phyloP scores from a whole-genome alignment of 2,329 filamentous ascomycete genomes.

The Talaromyces atroroseus region DNA sequence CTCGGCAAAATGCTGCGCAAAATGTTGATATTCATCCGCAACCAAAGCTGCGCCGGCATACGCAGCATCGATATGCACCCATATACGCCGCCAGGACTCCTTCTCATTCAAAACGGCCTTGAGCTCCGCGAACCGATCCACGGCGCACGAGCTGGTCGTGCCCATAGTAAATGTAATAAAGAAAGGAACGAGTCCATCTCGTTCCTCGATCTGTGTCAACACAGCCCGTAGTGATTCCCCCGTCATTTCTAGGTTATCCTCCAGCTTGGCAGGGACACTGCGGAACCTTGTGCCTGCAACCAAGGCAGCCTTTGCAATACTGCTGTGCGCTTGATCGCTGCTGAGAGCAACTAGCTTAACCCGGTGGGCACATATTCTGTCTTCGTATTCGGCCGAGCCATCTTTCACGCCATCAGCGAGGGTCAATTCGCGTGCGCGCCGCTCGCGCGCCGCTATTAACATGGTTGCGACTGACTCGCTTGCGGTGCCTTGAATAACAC shows the following conservation, averaged over 20 bases:
- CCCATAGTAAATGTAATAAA: conserved; percentile 80
- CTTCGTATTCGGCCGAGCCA: conserved; percentile 57
- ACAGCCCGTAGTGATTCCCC: conserved; percentile 56
- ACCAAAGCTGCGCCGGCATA: conserved; percentile 84
- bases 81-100: conserved; percentile 55
- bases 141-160: conserved; percentile 80
- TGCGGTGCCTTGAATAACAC: conserved; percentile 90
- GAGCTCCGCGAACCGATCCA: conserved; percentile 74
- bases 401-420: conserved; percentile 44
- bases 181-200: conserved; percentile 72
- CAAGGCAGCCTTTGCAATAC: conserved; percentile 79
- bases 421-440: conserved; percentile 61
- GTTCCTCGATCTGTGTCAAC: conserved; percentile 60
- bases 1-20: conserved; percentile 53
- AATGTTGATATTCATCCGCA: conserved; percentile 70
- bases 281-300: conserved; percentile 80
- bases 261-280: conserved; percentile 57
- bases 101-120: conserved; percentile 47
- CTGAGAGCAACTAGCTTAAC: conserved; percentile 73
- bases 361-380: conserved; percentile 61
- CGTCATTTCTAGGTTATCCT: conserved; percentile 65
- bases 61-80: conserved; percentile 91
- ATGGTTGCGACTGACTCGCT: conserved; percentile 82
- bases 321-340: conserved; percentile 73
- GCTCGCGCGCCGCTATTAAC: conserved; percentile 81